A percentile compares a stretch with the other conserved stretches of the same genome.
These are phyloP conservation scores for Trichoderma sp. DNA, from an alignment of 2,329 filamentous ascomycete species.

Conservation along the genomic window DNA sequence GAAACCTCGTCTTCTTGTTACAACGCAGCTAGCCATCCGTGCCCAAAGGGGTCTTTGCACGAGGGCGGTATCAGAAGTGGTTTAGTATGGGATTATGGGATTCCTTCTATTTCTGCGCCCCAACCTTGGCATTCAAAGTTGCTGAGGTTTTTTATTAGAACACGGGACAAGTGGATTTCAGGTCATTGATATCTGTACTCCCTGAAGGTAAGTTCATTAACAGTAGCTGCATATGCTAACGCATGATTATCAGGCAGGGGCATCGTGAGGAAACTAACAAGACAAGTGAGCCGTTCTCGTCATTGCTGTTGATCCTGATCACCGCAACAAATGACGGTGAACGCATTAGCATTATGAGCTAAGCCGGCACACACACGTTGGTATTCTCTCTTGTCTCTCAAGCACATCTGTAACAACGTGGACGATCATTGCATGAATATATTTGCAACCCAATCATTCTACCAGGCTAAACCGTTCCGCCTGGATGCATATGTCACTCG, in stretches of 20 bases:
- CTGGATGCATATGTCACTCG: background rate
- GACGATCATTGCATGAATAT: background rate
- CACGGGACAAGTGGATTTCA: background rate
- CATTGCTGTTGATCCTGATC: constrained; percentile 6
- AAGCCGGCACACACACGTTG: background rate
- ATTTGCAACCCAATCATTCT: background rate
- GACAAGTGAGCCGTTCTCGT: background rate
- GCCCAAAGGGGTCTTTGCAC: background rate
- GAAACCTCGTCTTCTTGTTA: background rate
- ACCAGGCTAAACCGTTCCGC: background rate
- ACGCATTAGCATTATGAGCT: background rate
- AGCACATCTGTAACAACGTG: background rate
- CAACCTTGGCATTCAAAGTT: background rate
- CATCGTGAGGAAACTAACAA: background rate
- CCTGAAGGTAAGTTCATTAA: background rate
- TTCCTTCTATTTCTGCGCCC: background rate
- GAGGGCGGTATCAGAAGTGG: background rate
- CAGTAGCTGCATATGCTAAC: constrained; percentile 5
- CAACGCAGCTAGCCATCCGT: background rate
- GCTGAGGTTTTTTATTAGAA: background rate
- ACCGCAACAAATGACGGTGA: background rate
- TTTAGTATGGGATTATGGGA: background rate
- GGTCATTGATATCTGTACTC: background rate
- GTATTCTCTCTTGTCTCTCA: background rate
- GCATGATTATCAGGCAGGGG: background rate